These are phyloP conservation scores for Vararia minispora DNA, from an alignment of 768 basidiomycete species.

Conservation along the genomic window DNA sequence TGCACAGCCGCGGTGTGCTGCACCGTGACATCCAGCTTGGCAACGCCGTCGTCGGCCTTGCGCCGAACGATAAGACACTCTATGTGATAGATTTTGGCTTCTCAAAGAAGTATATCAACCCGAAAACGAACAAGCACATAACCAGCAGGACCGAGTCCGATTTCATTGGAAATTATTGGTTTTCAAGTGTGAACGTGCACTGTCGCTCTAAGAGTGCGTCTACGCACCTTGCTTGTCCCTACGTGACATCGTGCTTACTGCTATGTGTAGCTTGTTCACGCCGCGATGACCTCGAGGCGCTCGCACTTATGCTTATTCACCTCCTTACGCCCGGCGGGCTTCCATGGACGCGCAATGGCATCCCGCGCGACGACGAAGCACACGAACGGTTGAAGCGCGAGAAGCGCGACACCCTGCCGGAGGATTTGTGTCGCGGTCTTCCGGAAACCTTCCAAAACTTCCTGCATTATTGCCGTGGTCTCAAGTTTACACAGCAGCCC, in stretches of 20 bases:
- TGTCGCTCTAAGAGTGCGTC: conserved; percentile 58
- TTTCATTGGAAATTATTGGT: conserved; percentile 82
- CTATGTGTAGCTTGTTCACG: conserved; percentile 53
- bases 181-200: conserved; percentile 67
- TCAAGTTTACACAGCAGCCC: conserved; percentile 58
- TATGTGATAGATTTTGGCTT: conserved; percentile 88
- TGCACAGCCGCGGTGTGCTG: conserved; percentile 64
- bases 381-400: conserved; percentile 55
- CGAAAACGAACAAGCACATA: conserved; percentile 53
- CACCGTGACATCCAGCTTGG: conserved; percentile 76
- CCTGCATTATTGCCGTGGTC: conserved; percentile 54
- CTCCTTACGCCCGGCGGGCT: conserved; percentile 67
- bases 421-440: conserved; percentile 57
- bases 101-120: conserved; percentile 68
- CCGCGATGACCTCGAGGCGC: conserved; percentile 69
- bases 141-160: conserved; percentile 56
- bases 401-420: conserved; percentile 48
- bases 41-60: conserved; percentile 56
- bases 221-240: not conserved
- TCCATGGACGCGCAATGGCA: conserved; percentile 71
- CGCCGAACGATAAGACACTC: conserved; percentile 45
- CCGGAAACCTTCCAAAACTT: conserved; percentile 71
- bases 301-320: conserved; percentile 72
- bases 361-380: conserved; percentile 56
- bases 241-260: not conserved